A percentile compares a stretch with the other conserved stretches of the same genome.
phyloP scores from a whole-genome alignment of 73 alveolate species.

The Paramecium sexaurelia region DNA sequence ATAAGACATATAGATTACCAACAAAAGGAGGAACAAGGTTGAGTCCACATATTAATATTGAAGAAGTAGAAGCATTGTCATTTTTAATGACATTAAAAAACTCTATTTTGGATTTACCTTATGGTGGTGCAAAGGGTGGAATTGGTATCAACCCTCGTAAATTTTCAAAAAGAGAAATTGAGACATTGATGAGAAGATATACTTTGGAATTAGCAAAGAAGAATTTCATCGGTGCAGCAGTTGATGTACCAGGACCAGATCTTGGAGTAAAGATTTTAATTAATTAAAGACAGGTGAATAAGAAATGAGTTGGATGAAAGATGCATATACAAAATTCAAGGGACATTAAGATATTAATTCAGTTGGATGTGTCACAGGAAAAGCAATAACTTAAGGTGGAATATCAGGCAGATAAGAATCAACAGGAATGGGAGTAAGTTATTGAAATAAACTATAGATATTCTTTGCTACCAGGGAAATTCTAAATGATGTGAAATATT shows the following conservation, averaged over 20 bases:
- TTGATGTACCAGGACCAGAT: slow-evolving; percentile 92
- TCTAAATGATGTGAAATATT: slow-evolving; percentile 70
- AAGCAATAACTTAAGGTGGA: slow-evolving; percentile 83
- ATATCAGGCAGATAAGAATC: slow-evolving; percentile 88
- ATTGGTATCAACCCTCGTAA: slow-evolving; percentile 80
- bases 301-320: slow-evolving; percentile 91
- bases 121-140: slow-evolving; percentile 94
- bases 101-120: slow-evolving; percentile 84
- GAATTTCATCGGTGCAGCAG: slow-evolving; percentile 81
- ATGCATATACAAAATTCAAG: slow-evolving; percentile 74
- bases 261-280: slow-evolving; percentile 66
- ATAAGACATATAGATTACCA: slow-evolving; percentile 81
- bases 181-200: slow-evolving; percentile 83
- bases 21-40: slow-evolving; percentile 89
- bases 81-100: slow-evolving; percentile 84
- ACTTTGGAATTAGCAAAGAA: slow-evolving; percentile 86
- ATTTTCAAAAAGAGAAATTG: slow-evolving; percentile 77
- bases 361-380: slow-evolving; percentile 88
- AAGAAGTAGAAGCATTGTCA: slow-evolving; percentile 84
- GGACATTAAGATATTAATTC: slow-evolving; percentile 80
- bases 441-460: slow-evolving; percentile 38
- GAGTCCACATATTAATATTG: slow-evolving; percentile 74
- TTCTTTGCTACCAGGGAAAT: slow-evolving; percentile 85
- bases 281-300: slow-evolving; percentile 77
- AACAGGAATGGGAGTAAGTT: slow-evolving; percentile 83